Evolutionary conservation across 768 basidiomycete genomes (phyloP).

Genomic region (Mycena pura): DNA sequence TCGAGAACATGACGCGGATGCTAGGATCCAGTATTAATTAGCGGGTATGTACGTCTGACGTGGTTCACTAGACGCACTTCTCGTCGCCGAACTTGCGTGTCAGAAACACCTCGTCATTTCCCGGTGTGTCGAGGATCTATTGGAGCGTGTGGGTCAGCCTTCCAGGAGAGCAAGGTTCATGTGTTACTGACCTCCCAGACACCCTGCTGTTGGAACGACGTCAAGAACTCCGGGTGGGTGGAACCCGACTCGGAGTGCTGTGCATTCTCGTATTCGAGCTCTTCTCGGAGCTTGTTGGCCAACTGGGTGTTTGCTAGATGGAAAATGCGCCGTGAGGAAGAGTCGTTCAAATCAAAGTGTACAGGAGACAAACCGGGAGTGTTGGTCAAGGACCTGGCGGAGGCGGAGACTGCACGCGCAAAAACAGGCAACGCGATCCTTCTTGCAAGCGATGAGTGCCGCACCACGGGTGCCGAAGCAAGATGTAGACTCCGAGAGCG

Average conservation of each 20-base stretch:
- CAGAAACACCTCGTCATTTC: conserved; percentile 84
- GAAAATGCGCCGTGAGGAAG: neutral
- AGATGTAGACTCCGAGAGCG: neutral
- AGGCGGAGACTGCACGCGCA: conserved; percentile 5
- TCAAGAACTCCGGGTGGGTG: conserved; percentile 74
- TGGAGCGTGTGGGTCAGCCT: neutral
- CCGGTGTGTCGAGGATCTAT: conserved; percentile 74
- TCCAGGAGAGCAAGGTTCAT: neutral
- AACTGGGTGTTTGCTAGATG: conserved; percentile 67
- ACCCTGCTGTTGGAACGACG: conserved; percentile 71
- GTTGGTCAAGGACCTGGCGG: neutral
- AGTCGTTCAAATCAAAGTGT: too few species aligned
- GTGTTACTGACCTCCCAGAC: conserved; percentile 81
- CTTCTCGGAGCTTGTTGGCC: conserved; percentile 74
- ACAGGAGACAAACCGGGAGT: neutral
- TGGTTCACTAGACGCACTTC: conserved; percentile 56
- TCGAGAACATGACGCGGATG: conserved; percentile 91
- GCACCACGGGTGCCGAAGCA: neutral
- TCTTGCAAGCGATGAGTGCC: neutral
- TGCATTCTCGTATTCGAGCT: conserved; percentile 77
- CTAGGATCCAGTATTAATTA: conserved; percentile 56
- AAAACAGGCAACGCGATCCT: neutral
- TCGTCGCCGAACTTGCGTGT: conserved; percentile 89
- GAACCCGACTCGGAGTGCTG: conserved; percentile 59
- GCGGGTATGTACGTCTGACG: too few species aligned